Evolutionary conservation across 768 basidiomycete genomes (phyloP), one percentile per base, ranked within the genome.

Genomic region (Russula olivacea): DNA sequence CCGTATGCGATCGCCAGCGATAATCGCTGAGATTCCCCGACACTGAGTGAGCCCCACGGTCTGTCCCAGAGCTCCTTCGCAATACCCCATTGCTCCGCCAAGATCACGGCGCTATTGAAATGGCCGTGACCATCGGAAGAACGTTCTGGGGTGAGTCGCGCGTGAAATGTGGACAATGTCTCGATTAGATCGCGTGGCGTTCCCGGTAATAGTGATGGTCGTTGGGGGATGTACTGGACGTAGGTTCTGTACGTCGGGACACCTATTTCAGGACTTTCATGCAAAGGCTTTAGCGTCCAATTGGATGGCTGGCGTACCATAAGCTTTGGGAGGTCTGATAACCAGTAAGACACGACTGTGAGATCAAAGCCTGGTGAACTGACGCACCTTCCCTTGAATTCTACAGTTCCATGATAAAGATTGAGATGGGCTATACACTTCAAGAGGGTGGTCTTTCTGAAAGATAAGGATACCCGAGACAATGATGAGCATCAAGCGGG

Each of bases 21-120:
- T n/a, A 94, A 81, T 52, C 93, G 79, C 72, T 96, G 93, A 1
- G 84, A 80, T 72, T 96, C 93, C 19, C 93, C 93, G 1, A 92
- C 93, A 68, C 89, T 92, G 69, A 96, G 74, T 50, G 81, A 84
- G 10, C 82, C 74, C 93, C 93, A 96, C 14, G 81, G 79, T 36
- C 92, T 78, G 62, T 84, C 82, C 92, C 93, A 95, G 23, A 94
- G 77, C 48, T 82, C 78, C 2, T 76, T 69, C 6, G 84, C 81
- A 41, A 93, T 76, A 3, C 83, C 87, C 89, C 91, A 94, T 9
- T 74, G 67, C 54, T 76, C 75, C 6, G 85, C 81, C 17, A 91
- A 74, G 9, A 82, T 79, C 43, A 85, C 73, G 51, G 76, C 69
- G n/a, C 60, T 55, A 34, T 70, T 68, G 23, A 64, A 55, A 55